Conservation (phyloP, 768 basidiomycete genomes). For the Pulveroboletus sp. region DNA sequence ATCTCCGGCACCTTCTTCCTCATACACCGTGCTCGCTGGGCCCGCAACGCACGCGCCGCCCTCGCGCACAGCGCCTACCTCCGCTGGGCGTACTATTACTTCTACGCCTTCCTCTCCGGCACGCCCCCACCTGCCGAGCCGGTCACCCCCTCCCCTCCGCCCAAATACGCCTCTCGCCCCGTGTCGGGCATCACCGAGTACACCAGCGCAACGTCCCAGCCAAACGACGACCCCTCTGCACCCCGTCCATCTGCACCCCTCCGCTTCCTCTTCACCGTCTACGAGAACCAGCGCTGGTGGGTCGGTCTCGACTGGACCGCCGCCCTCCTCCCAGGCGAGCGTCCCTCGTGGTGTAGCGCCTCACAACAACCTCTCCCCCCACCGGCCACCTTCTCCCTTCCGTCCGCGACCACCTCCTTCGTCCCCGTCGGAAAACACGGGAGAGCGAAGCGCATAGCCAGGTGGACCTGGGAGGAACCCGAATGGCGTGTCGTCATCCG, state of each 20-base stretch:
- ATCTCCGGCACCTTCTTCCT: constrained; percentile 55
- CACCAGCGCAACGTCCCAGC: constrained; percentile 12
- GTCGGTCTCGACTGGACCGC: constrained; percentile 96
- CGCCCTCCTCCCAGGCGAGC: constrained; percentile 82
- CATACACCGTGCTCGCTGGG: constrained; percentile 68
- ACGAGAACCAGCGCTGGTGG: constrained; percentile 98
- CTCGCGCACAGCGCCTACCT: constrained; percentile 66
- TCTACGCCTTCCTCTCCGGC: constrained; percentile 52
- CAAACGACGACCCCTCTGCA: constrained; percentile 10
- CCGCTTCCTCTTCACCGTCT: constrained; percentile 83
- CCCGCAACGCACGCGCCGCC: constrained; percentile 45
- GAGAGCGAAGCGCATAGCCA: constrained; percentile 66
- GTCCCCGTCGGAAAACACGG: constrained; percentile 46
- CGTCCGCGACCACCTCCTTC: constrained; percentile 57
- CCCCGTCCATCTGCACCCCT: constrained; percentile 33
- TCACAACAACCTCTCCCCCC: constrained; percentile 58
- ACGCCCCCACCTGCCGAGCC: constrained; percentile 43
- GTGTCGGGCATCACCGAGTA: constrained; percentile 17
- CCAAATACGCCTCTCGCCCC: constrained; percentile 27
- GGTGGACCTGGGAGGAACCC: constrained; percentile 86
- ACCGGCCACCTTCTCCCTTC: constrained; percentile 64
- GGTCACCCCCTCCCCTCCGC: constrained; percentile 31
- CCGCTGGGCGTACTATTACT: constrained; percentile 56
- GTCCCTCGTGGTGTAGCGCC: constrained; percentile 80
- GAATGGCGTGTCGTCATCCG: constrained; percentile 82